phyloP scores from a whole-genome alignment of 2,329 filamentous ascomycete genomes.

The Colletotrichum echinochloae region DNA sequence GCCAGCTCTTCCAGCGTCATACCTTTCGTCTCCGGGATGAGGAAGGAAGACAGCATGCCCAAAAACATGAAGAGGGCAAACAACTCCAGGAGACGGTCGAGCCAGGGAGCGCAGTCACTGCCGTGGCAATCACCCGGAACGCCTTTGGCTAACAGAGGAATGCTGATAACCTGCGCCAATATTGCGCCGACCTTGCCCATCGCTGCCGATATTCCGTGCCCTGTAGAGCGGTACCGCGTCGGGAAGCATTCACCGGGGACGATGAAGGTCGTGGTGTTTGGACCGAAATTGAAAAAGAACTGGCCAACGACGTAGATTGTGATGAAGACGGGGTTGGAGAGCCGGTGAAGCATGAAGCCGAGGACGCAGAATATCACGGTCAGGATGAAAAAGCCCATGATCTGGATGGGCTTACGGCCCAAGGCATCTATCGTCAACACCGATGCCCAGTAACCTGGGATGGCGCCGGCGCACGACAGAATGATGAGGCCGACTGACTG shows the following conservation, averaged over 20 bases:
- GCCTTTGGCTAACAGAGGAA: conserved; percentile 70
- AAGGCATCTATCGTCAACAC: conserved; percentile 79
- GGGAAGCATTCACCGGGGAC: conserved; percentile 74
- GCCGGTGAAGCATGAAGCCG: conserved; percentile 67
- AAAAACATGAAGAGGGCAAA: conserved; percentile 85
- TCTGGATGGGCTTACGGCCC: conserved; percentile 81
- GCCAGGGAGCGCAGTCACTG: conserved; percentile 66
- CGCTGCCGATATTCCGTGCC: conserved; percentile 75
- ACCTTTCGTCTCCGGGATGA: conserved; percentile 84
- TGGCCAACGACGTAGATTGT: conserved; percentile 73
- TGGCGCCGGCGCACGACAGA: conserved; percentile 79
- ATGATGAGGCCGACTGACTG: conserved; percentile 83
- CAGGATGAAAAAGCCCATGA: conserved; percentile 70
- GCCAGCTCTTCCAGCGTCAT: conserved; percentile 78
- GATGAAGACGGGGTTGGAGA: conserved; percentile 63
- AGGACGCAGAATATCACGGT: conserved; percentile 72
- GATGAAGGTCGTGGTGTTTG: conserved; percentile 75
- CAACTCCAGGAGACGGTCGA: conserved; percentile 81
- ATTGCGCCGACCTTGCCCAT: conserved; percentile 77
- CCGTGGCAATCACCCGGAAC: conserved; percentile 62
- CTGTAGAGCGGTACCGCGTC: conserved; percentile 71
- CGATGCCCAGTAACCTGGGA: conserved; percentile 85
- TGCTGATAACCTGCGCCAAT: conserved; percentile 73
- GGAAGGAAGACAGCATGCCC: conserved; percentile 74
- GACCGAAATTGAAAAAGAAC: conserved; percentile 75